These are phyloP conservation scores for Pelargonium australe DNA, from an alignment of 441 rosid genomes.

Conservation along the genomic window DNA sequence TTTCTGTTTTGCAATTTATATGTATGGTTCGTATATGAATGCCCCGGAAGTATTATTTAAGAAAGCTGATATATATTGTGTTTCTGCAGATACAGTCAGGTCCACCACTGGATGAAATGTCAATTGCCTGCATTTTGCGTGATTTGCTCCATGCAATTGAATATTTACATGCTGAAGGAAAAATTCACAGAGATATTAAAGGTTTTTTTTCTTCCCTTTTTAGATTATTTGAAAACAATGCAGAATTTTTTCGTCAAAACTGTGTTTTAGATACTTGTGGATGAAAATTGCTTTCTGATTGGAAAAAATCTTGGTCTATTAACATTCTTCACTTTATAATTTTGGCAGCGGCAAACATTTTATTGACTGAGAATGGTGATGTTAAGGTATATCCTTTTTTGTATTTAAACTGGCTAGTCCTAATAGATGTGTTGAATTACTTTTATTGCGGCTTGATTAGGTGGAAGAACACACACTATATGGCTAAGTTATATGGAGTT, in stretches of 20 bases:
- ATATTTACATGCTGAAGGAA: conserved; percentile 89
- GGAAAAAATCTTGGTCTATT: conserved; percentile 23
- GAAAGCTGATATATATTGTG: conserved; percentile 21
- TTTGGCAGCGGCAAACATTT: conserved; percentile 92
- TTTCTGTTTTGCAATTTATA: not conserved
- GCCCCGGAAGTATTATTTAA: not conserved
- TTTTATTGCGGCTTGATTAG: conserved; percentile 6
- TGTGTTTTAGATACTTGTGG: conserved; percentile 5
- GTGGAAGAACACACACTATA: conserved; percentile 9
- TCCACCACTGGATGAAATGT: conserved; percentile 82
- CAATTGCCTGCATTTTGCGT: conserved; percentile 84
- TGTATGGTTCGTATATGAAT: not conserved
- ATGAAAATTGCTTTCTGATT: conserved; percentile 14
- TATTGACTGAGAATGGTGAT: conserved; percentile 89
- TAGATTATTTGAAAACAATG: not conserved
- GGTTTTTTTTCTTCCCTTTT: conserved; percentile 32
- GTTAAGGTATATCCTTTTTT: conserved; percentile 66
- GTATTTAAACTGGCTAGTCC: conserved; percentile 14
- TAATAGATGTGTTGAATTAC: conserved; percentile 8
- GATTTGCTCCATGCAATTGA: conserved; percentile 97
- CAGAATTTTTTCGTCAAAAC: conserved; percentile 5
- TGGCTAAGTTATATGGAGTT: conserved; percentile 8
- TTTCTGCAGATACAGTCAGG: conserved; percentile 84
- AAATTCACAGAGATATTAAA: conserved; percentile 98
- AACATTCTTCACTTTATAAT: conserved; percentile 21